Evolutionary conservation across 495 filamentous ascomycete species (phyloP), one percentile per base, ranked within the genome.

Genomic region (Penicillium atrosanguineum): DNA sequence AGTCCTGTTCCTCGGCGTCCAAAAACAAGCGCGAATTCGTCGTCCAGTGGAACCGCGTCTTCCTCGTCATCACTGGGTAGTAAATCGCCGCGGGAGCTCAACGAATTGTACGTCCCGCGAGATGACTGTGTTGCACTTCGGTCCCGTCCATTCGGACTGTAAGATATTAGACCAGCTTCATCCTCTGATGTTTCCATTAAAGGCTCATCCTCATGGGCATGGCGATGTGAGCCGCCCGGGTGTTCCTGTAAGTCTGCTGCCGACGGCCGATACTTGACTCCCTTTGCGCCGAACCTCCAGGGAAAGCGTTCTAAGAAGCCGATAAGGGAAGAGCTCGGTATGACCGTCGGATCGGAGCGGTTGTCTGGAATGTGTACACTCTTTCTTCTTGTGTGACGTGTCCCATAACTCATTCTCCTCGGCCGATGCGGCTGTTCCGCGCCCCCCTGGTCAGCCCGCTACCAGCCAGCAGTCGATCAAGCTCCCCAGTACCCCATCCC

Each of bases 1-100:
- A 79, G 60, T 7, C 71, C 80, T 0, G 86, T 89, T 25, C 78
- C 80, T 28, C 85, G 78, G 37, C 86, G 79, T 26, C 86, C 86
- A 25, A 96, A 70, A 1, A 83, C 81, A 70, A 96, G 83, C 1
- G 89, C 84, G 59, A 97, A 96, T 61, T 97, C 94, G 69, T 97
- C 94, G 60, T 91, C 89, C 46, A 98, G 73, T 1, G 94, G 91
- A 21, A 97, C 83, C 1, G 94, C 94, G 77, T 98, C 90, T 65
- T 91, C 86, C 51, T 88, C 90, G 54, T 97, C 94, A 55, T 96
- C 92, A 59, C 93, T 97, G 1, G 90, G 91, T 57, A 96, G 92
- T 19, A 99, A 74, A 69, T 99, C 94, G 0, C 91, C 91, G 46
- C 95, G 80, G n/a, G 92, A 96, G 61, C 94, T 87, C 40, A 91